These are phyloP conservation scores for Lophiostoma macrostomum DNA, from an alignment of 495 filamentous ascomycete species.

Conservation along the genomic window DNA sequence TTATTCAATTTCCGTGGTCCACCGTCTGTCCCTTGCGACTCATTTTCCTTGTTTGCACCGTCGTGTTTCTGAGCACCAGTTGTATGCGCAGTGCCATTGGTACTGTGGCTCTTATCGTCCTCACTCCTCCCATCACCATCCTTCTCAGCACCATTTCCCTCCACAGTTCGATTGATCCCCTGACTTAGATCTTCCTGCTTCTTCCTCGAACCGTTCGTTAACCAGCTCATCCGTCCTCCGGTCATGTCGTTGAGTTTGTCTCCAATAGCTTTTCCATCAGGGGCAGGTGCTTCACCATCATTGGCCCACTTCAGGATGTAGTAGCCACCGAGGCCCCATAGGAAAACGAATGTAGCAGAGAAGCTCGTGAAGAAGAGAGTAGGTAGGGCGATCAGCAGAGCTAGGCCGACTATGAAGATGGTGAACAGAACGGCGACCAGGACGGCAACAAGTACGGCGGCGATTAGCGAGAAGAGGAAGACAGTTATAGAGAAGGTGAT, in stretches of 20 bases:
- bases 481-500: slow-evolving; percentile 54
- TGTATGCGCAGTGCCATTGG: background rate
- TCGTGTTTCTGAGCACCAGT: background rate
- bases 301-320: slow-evolving; percentile 53
- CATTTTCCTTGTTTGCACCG: slow-evolving; percentile 4
- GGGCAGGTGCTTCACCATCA: slow-evolving; percentile 28
- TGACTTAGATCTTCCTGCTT: slow-evolving; percentile 1
- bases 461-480: slow-evolving; percentile 53
- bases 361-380: slow-evolving; percentile 58
- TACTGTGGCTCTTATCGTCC: background rate
- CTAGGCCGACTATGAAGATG: slow-evolving; percentile 59
- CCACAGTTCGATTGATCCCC: slow-evolving; percentile 9
- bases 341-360: slow-evolving; percentile 58
- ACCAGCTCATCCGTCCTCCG: slow-evolving; percentile 39
- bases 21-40: too few relatives aligned
- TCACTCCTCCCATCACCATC: background rate
- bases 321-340: slow-evolving; percentile 58
- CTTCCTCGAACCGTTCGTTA: slow-evolving; percentile 33
- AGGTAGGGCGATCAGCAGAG: slow-evolving; percentile 61
- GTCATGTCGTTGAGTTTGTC: slow-evolving; percentile 41
- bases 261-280: slow-evolving; percentile 36
- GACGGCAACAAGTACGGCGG: slow-evolving; percentile 49
- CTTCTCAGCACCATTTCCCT: slow-evolving; percentile 3
- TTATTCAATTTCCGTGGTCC: too few relatives aligned
- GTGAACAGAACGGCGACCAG: slow-evolving; percentile 55